Evolutionary conservation across 225 moss, liverwort and hornwort species (phyloP).

Genomic region (Sphagnum tenellum): DNA sequence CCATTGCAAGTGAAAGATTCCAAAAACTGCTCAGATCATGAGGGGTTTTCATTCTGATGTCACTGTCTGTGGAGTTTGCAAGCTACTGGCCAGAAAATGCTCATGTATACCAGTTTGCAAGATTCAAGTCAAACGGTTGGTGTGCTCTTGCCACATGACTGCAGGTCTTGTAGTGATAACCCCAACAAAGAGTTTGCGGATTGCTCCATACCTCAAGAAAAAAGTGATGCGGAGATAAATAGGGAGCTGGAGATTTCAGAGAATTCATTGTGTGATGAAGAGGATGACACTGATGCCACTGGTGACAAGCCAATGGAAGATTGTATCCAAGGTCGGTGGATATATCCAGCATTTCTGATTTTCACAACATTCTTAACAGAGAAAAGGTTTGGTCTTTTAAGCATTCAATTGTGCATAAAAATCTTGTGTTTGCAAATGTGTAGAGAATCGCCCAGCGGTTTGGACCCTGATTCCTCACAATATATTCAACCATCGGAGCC

Average conservation of each 20-base stretch:
- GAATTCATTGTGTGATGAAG: constrained; percentile 69
- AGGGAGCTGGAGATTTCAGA: constrained; percentile 78
- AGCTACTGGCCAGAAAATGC: too few relatives aligned
- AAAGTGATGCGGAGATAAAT: constrained; percentile 85
- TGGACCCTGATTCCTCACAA: constrained; percentile 75
- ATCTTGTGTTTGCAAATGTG: not conserved
- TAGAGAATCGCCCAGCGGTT: constrained; percentile 58
- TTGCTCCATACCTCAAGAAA: constrained; percentile 81
- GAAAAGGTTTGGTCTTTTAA: not conserved
- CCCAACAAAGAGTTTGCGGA: constrained; percentile 62
- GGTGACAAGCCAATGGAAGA: constrained; percentile 63
- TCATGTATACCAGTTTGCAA: too few relatives aligned
- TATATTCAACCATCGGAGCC: constrained; percentile 68
- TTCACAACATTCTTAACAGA: not conserved
- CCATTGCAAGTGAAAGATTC: too few relatives aligned
- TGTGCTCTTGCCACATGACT: not conserved
- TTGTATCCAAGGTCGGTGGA: constrained; percentile 27
- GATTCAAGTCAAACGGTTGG: too few relatives aligned
- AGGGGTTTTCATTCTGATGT: too few relatives aligned
- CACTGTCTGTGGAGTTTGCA: too few relatives aligned
- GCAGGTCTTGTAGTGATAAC: constrained; percentile 81
- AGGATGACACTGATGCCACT: constrained; percentile 63
- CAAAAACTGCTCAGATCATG: too few relatives aligned
- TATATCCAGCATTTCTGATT: not conserved
- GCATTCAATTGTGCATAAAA: not conserved